Base-by-base conservation (phyloP, 495 filamentous ascomycete genomes). In the Aspergillus affinis region DNA sequence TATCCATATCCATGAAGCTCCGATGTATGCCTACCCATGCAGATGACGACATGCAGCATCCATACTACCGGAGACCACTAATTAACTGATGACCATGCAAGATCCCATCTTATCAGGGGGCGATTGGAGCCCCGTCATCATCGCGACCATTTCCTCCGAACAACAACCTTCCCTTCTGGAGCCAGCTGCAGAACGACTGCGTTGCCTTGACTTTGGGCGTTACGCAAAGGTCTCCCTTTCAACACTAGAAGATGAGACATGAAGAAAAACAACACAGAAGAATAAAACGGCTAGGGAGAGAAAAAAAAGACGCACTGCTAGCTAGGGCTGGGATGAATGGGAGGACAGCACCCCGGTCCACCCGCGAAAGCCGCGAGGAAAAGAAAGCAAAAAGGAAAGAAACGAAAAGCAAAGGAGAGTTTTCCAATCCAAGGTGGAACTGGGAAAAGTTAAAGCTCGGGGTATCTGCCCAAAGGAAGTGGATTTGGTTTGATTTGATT, bases 351-450 rank as follows among this genome's bases (percentile, higher is more conserved):
- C 44, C 19, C 54, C 54, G 23, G 54, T 27, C 54, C 54, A 56
- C 19, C 29, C 54, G 54, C 54, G 54, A 26, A 26, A 26, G 54
- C 54, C 54, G 54, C 54, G 12, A 48, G 45, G 17, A 56, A 56
- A 56, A 47, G 32, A 4, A 55, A 47, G 12, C 20, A 44, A 55
- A 47, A 44, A 36, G 6, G 41, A 51, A 23, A 50, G 23, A 57
- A 52, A 63, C 13, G 36, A 41, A 15, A 2, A 4, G 36, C 12
- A 41, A 15, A 41, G 10, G 36, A 6, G 32, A 36, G 32, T 36
- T 36, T 36, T 9, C 32, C 32, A 36, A 6, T 2, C 23, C 36
- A 41, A 41, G 13, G 36, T 41, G 36, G 36, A 41, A 13, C 36
- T 41, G 36, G 36, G 36, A 41, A 41, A 41, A 41, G 36, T 41